Evolutionary conservation across 306 rosid genomes (phyloP).

Genomic region (Glycyrrhiza uralensis): DNA sequence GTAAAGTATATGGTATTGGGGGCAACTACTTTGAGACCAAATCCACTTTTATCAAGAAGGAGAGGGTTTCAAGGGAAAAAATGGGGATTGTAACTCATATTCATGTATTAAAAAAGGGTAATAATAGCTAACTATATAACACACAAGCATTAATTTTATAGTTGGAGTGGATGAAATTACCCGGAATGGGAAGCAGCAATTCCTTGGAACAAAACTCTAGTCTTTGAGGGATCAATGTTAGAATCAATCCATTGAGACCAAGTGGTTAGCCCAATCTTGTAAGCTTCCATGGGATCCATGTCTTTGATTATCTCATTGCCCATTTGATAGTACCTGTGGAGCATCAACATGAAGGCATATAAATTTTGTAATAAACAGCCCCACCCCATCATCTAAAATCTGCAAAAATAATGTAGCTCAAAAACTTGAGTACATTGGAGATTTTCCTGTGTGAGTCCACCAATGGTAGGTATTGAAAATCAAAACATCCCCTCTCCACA

Average conservation of each 20-base stretch:
- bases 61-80: not conserved
- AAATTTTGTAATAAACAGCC: too few species aligned
- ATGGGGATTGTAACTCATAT: not conserved
- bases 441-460: slow-evolving; percentile 57
- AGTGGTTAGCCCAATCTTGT: slow-evolving; percentile 55
- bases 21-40: not conserved
- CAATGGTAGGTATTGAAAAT: slow-evolving; percentile 77
- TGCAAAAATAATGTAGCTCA: not conserved
- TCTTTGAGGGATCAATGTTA: slow-evolving; percentile 57
- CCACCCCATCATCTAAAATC: not conserved
- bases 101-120: not conserved
- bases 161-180: slow-evolving; percentile 36
- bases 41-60: not conserved
- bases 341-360: not conserved
- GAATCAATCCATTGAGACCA: slow-evolving; percentile 71
- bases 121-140: not conserved
- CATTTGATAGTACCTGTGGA: slow-evolving; percentile 51
- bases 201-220: slow-evolving; percentile 70
- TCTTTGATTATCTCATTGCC: slow-evolving; percentile 39
- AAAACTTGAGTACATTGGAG: slow-evolving; percentile 33
- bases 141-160: not conserved
- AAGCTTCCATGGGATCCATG: slow-evolving; percentile 74
- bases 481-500: slow-evolving; percentile 61
- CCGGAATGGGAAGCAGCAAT: slow-evolving; percentile 59
- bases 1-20: not conserved